Evolutionary conservation across 176 grass and related monocot species (phyloP).

Genomic region (Raddia distichophylla): DNA sequence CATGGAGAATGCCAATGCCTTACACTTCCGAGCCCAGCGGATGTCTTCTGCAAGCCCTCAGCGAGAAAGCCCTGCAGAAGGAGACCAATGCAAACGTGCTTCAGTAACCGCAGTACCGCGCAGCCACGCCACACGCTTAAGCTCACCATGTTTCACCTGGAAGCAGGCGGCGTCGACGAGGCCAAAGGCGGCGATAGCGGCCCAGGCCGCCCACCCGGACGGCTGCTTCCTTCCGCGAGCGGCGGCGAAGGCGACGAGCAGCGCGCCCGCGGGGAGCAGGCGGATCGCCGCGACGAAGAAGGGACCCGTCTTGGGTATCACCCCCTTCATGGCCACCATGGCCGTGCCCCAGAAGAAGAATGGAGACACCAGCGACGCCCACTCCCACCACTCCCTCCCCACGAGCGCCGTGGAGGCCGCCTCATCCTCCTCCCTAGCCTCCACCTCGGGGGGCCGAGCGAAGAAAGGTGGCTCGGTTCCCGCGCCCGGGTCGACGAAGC

Average conservation of each 20-base stretch:
- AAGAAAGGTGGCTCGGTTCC: constrained; percentile 21
- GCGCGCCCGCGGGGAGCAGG: constrained; percentile 66
- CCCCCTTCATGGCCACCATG: constrained; percentile 99
- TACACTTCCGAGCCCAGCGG: constrained; percentile 91
- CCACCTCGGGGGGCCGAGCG: background rate
- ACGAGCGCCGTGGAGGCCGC: background rate
- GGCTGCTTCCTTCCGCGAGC: constrained; percentile 76
- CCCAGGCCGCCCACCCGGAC: constrained; percentile 66
- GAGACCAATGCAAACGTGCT: constrained; percentile 10
- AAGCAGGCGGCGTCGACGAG: constrained; percentile 87
- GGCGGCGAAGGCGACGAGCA: constrained; percentile 78
- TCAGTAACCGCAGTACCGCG: constrained; percentile 6
- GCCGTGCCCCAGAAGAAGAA: constrained; percentile 99
- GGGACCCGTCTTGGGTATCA: constrained; percentile 86
- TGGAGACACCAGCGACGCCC: constrained; percentile 76
- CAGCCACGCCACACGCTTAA: constrained; percentile 10
- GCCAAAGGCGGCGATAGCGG: constrained; percentile 64
- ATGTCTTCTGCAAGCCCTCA: constrained; percentile 91
- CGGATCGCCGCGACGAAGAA: constrained; percentile 87
- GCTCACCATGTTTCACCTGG: constrained; percentile 50
- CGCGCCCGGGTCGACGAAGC: constrained; percentile 43
- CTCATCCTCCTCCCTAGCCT: background rate
- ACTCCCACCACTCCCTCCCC: constrained; percentile 48
- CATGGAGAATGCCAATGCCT: constrained; percentile 13
- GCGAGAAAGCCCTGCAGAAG: constrained; percentile 81